A percentile compares a stretch with the other conserved stretches of the same genome.
These are phyloP conservation scores for Geosmithia flava DNA, from an alignment of 2,329 filamentous ascomycete genomes.

Conservation along the genomic window DNA sequence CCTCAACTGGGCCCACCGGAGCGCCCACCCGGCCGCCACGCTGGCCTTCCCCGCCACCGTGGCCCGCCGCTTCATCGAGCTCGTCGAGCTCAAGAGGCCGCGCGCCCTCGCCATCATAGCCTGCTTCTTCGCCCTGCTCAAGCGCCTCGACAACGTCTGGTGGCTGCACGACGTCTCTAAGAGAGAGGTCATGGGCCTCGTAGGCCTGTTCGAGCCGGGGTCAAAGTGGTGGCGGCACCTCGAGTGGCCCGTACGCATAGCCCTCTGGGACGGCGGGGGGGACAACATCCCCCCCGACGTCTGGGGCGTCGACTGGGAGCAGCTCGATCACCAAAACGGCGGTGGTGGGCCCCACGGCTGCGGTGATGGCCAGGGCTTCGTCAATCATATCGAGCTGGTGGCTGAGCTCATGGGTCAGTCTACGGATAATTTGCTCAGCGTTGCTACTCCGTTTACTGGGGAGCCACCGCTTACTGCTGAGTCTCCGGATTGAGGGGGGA, in stretches of 20 bases:
- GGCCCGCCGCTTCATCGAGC: constrained; percentile 46
- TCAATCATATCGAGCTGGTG: constrained; percentile 27
- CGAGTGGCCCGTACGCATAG: constrained; percentile 48
- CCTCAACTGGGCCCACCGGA: constrained; percentile 53
- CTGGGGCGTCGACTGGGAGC: constrained; percentile 40
- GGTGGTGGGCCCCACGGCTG: background rate
- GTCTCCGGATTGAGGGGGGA: constrained; percentile 13
- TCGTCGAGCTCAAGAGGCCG: constrained; percentile 44
- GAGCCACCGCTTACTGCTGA: constrained; percentile 17
- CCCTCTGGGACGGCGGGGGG: constrained; percentile 37
- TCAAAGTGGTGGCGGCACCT: constrained; percentile 49
- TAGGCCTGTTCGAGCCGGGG: constrained; percentile 44
- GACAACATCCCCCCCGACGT: constrained; percentile 38
- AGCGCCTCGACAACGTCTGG: constrained; percentile 51
- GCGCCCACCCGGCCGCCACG: constrained; percentile 43
- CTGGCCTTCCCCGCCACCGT: constrained; percentile 54
- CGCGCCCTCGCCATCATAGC: constrained; percentile 52
- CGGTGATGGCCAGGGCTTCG: constrained; percentile 1
- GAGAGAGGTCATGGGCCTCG: constrained; percentile 52
- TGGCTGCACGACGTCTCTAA: constrained; percentile 57
- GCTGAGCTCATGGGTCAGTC: constrained; percentile 20
- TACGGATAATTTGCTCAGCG: background rate
- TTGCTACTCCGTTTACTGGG: constrained; percentile 12
- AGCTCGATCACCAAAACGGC: background rate
- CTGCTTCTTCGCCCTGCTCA: constrained; percentile 54